Percentiles rank a stretch among this genome's conserved stretches.
Evolutionary conservation across 768 basidiomycete genomes (phyloP).

Genomic region (Suillus subalutaceus): DNA sequence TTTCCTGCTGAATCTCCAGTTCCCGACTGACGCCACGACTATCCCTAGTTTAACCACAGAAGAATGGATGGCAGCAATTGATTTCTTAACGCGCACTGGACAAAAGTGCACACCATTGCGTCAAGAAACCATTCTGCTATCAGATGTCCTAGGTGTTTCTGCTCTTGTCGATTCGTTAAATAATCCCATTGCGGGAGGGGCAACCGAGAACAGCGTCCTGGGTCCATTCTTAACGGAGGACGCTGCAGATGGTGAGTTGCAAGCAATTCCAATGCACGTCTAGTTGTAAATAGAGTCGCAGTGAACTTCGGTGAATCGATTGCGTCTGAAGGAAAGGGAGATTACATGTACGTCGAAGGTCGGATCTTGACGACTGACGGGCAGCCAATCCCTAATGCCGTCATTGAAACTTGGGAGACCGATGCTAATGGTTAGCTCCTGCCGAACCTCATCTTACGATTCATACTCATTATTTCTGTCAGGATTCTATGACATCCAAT

Average conservation of each 20-base stretch:
- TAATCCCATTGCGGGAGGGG: slow-evolving; percentile 60
- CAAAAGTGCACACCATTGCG: slow-evolving; percentile 72
- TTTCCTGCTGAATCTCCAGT: not conserved
- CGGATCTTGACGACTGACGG: slow-evolving; percentile 61
- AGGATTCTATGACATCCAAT: slow-evolving; percentile 51
- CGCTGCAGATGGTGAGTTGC: slow-evolving; percentile 62
- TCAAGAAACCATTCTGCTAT: slow-evolving; percentile 86
- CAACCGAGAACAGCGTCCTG: slow-evolving; percentile 76
- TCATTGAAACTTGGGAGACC: slow-evolving; percentile 86
- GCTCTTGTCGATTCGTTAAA: slow-evolving; percentile 77
- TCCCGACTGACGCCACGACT: not conserved
- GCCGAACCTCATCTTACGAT: slow-evolving; percentile 37
- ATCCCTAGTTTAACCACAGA: slow-evolving; percentile 64
- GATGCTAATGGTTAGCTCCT: slow-evolving; percentile 54
- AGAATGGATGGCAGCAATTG: slow-evolving; percentile 82
- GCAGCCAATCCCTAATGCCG: slow-evolving; percentile 61
- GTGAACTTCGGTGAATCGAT: slow-evolving; percentile 74
- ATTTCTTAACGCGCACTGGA: slow-evolving; percentile 77
- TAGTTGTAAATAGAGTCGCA: slow-evolving; percentile 25
- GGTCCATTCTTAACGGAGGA: slow-evolving; percentile 86
- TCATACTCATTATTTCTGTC: not conserved
- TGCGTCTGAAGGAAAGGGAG: slow-evolving; percentile 85
- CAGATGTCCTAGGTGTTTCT: slow-evolving; percentile 79
- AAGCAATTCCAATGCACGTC: not conserved
- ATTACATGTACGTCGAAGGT: slow-evolving; percentile 83